Evolutionary conservation across 2,329 filamentous ascomycete genomes (phyloP), one percentile per base, ranked within the genome.

Genomic region (Pseudogymnoascus sp.): DNA sequence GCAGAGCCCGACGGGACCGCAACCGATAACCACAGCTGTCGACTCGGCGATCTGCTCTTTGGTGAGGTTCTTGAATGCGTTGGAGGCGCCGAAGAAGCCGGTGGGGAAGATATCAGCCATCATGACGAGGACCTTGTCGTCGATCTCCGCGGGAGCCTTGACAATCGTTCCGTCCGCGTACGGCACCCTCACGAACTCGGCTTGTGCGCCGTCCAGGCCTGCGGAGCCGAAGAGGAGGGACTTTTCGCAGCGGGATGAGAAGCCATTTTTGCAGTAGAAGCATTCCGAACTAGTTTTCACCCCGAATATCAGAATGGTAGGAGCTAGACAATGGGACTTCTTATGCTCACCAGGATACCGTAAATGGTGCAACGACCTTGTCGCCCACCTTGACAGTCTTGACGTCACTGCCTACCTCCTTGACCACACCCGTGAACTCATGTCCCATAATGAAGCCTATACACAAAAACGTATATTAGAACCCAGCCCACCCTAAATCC

Each of bases 61-160:
- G 9, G 76, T 79, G 39, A 87, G 79, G 70, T 87, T 76, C 63
- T 84, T 83, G 73, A 96, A 88, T 5, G 86, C 92, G 70, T 91
- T 94, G 63, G 82, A 81, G 4, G 90, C 90, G 5, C 90, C 92
- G 68, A 92, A 96, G 76, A 85, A 96, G 6, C 92, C 90, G 0
- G 87, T 91, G 1, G 92, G 92, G 74, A 94, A 96, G 69, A 96
- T 95, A 71, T 96, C 92, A 13, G 90, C 91, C 92, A 96, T 96
- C 27, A 96, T 81, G 5, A 95, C 85, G 58, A 95, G 80, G 36
- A 85, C 85, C 66, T 89, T 83, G 67, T 93, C 87, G 17, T 87
- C 84, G 63, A 95, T 88, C 7, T 81, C 84, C 1, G 83, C 74
- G 0, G 89, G 88, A 0, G 91, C 87, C 69, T 87, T 88, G 71